A percentile compares a stretch with the other conserved stretches of the same genome.
Evolutionary conservation across 495 filamentous ascomycete species (phyloP).

Genomic region (Melanomma pulvis-pyrius): DNA sequence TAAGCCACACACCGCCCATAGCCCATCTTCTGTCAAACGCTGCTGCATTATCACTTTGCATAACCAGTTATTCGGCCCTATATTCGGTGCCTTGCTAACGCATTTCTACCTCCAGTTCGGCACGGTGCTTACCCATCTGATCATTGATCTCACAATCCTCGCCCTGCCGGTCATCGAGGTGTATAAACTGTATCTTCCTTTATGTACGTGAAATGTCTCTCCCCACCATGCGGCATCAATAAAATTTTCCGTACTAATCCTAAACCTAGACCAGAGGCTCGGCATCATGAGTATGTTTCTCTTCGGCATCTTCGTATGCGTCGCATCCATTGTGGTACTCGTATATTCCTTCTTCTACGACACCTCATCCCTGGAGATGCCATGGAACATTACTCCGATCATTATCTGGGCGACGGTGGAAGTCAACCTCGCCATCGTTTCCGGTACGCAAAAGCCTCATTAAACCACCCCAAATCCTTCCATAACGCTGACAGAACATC

Average conservation of each 20-base stretch:
- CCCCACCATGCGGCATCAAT: not conserved
- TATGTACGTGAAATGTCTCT: not conserved
- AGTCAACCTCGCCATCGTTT: slow-evolving; percentile 31
- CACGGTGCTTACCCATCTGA: slow-evolving; percentile 22
- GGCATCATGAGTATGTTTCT: slow-evolving; percentile 28
- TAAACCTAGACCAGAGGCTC: not conserved
- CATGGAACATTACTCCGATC: slow-evolving; percentile 29
- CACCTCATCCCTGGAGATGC: slow-evolving; percentile 17
- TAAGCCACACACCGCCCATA: too few species aligned
- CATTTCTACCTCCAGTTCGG: slow-evolving; percentile 7
- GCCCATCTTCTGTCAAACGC: too few species aligned
- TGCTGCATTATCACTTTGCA: too few species aligned
- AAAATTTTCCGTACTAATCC: not conserved
- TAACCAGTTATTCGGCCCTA: not conserved
- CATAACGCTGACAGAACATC: not conserved
- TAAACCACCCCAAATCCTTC: not conserved
- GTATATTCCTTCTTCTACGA: slow-evolving; percentile 19
- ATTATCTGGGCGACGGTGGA: slow-evolving; percentile 31
- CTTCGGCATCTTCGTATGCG: slow-evolving; percentile 37
- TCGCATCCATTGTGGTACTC: slow-evolving; percentile 58
- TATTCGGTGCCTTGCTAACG: not conserved
- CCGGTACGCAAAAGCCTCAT: slow-evolving; percentile 22
- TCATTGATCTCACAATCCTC: slow-evolving; percentile 28
- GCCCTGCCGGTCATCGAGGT: slow-evolving; percentile 26
- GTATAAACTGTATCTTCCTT: slow-evolving; percentile 16